Evolutionary conservation across 768 basidiomycete genomes (phyloP).

Genomic region (Boletus coccyginus): DNA sequence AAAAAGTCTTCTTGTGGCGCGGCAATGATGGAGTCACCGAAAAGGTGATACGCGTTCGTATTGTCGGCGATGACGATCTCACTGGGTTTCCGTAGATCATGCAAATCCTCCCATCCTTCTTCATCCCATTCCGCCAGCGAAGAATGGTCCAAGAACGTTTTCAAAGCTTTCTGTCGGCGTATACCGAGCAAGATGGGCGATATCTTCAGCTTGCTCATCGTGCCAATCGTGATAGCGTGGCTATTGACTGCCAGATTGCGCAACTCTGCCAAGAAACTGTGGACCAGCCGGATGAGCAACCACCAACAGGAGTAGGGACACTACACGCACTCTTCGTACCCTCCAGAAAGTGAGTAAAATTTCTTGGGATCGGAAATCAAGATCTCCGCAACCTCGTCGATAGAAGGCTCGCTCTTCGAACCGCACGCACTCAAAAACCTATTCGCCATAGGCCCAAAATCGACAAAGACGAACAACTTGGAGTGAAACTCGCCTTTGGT

Average conservation of each 20-base stretch:
- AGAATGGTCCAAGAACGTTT: conserved; percentile 20
- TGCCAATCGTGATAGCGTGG: conserved; percentile 46
- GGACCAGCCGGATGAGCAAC: background rate
- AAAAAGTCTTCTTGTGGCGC: conserved; percentile 90
- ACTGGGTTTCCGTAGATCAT: conserved; percentile 66
- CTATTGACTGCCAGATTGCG: conserved; percentile 83
- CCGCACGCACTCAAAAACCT: conserved; percentile 85
- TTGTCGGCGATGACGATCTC: conserved; percentile 87
- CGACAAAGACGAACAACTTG: conserved; percentile 82
- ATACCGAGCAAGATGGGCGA: conserved; percentile 73
- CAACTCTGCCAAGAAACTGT: conserved; percentile 79
- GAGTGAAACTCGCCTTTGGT: conserved; percentile 63
- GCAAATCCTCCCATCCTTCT: conserved; percentile 69
- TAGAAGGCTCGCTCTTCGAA: conserved; percentile 81
- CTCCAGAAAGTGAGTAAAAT: conserved; percentile 71
- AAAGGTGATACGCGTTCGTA: conserved; percentile 73
- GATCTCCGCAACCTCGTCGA: conserved; percentile 75
- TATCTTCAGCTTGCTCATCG: conserved; percentile 60
- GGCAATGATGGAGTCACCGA: conserved; percentile 70
- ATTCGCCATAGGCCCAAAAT: conserved; percentile 82
- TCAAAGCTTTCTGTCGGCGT: conserved; percentile 48
- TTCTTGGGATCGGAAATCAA: conserved; percentile 64
- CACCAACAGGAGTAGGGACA: background rate
- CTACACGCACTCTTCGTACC: conserved; percentile 58
- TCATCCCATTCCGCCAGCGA: conserved; percentile 43